Evolutionary conservation across 768 basidiomycete species (phyloP), one percentile per base, ranked within the genome.

Genomic region (Coprinellus micaceus): DNA sequence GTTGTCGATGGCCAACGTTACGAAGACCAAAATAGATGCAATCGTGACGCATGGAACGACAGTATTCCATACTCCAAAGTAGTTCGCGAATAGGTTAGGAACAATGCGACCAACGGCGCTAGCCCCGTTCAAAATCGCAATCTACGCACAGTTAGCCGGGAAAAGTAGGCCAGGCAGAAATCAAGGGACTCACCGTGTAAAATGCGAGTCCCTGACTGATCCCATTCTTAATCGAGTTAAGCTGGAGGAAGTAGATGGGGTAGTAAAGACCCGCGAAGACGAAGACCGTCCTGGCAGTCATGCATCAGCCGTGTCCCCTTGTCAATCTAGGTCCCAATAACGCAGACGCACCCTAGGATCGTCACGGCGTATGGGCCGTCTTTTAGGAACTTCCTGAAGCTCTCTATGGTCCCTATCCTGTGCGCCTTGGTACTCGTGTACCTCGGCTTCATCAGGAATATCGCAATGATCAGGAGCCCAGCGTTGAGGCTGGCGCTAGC

Each of bases 171-270:
- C n/a, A 29, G 19, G 21, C 36, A 26, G 57, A 48, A 7, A 24
- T 30, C 25, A 46, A 21, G 26, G 30, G n/a, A 66, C 70, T 26
- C 55, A 84, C 84, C 28, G 76, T 77, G 57, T 84, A 84, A 57
- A 86, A 85, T 0, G 84, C 80, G 4, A 85, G 69, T n/a, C 65
- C 68, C 9, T 73, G 64, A 15, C 69, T 64, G 37, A 81, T 71
- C 1, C 77, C 76, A 53, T 81, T 80, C 48, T 72, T 67, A 26
- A 80, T 69, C 0, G 82, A 74, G 55, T 80, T 76, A 12, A 84
- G 65, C 59, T 86, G 84, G 6, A 85, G 60, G 62, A 80, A 85
- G 66, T 82, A 84, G 17, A 82, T 69, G 0, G 82, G 82, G 45
- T 74, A 81, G 57, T 74, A 82, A 29, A 81, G 61, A 2, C 77